These are phyloP conservation scores for Lasiosphaeris hirsuta DNA, from an alignment of 495 filamentous ascomycete species.

Conservation along the genomic window DNA sequence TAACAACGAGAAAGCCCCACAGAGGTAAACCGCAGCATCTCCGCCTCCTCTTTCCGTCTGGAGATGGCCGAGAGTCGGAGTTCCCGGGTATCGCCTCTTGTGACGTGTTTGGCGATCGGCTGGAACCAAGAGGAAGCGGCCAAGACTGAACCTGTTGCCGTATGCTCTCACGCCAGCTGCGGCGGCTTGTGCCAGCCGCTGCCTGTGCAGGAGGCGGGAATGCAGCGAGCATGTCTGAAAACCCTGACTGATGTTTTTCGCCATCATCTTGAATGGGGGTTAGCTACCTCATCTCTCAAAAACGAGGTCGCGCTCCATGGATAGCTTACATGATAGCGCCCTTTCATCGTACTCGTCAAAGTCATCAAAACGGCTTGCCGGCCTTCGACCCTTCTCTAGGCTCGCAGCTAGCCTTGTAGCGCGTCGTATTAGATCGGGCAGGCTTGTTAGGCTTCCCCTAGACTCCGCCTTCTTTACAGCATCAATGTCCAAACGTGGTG, in stretches of 20 bases:
- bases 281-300: conserved; percentile 17
- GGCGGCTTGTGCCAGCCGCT: conserved; percentile 45
- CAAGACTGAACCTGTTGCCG: conserved; percentile 37
- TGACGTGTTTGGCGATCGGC: conserved; percentile 31
- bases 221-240: conserved; percentile 87
- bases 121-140: conserved; percentile 34
- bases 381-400: conserved; percentile 76
- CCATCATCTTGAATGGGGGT: conserved; percentile 35
- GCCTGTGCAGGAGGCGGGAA: conserved; percentile 77
- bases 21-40: conserved; percentile 75
- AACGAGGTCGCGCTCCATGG: not conserved
- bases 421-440: conserved; percentile 84
- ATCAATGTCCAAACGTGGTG: conserved; percentile 73
- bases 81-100: conserved; percentile 19
- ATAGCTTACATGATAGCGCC: conserved; percentile 35
- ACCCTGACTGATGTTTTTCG: conserved; percentile 53
- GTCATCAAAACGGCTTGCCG: conserved; percentile 65
- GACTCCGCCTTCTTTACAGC: conserved; percentile 74
- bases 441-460: conserved; percentile 82
- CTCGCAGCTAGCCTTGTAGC: conserved; percentile 85
- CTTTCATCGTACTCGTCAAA: conserved; percentile 42
- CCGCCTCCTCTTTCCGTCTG: conserved; percentile 24
- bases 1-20: conserved; percentile 71
- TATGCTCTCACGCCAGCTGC: conserved; percentile 39
- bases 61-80: conserved; percentile 17